These are phyloP conservation scores for Yarrowia sp. DNA, from an alignment of 805 yeast species.

Conservation along the genomic window DNA sequence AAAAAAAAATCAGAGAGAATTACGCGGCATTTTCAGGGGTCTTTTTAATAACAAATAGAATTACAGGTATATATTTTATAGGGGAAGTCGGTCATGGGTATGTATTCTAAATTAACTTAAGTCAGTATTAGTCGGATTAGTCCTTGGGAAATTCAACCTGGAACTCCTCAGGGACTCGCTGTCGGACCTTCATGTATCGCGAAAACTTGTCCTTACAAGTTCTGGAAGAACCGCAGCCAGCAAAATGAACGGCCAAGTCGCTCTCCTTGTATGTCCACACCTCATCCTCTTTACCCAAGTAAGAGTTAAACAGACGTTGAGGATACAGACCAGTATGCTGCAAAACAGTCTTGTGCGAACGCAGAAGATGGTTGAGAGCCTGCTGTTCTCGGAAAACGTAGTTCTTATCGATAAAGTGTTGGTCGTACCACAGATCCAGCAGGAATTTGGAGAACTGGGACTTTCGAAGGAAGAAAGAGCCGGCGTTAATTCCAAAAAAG, in stretches of 20 bases:
- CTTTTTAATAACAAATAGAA: not conserved
- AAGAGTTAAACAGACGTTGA: constrained; percentile 36
- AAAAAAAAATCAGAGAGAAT: no score
- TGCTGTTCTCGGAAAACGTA: constrained; percentile 34
- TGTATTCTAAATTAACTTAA: not conserved
- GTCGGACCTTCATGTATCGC: not conserved
- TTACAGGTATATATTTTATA: no score
- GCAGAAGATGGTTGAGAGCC: constrained; percentile 30
- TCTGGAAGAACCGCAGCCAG: constrained; percentile 31
- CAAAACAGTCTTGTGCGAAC: constrained; percentile 28
- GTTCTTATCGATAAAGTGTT: constrained; percentile 26
- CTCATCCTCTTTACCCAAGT: constrained; percentile 27
- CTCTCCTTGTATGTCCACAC: constrained; percentile 29
- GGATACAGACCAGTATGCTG: constrained; percentile 36
- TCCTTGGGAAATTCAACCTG: constrained; percentile 11
- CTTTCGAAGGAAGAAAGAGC: constrained; percentile 37
- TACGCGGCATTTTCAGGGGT: not conserved
- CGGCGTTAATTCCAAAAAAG: constrained; percentile 36
- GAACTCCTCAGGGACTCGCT: constrained; percentile 22
- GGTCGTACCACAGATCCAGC: constrained; percentile 38
- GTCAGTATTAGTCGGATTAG: not conserved
- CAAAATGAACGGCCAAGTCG: constrained; percentile 36
- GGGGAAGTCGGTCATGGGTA: no score
- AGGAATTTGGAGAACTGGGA: constrained; percentile 31
- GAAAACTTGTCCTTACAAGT: constrained; percentile 14